Conservation (phyloP, 345 rosid species). For the Draba incana region DNA sequence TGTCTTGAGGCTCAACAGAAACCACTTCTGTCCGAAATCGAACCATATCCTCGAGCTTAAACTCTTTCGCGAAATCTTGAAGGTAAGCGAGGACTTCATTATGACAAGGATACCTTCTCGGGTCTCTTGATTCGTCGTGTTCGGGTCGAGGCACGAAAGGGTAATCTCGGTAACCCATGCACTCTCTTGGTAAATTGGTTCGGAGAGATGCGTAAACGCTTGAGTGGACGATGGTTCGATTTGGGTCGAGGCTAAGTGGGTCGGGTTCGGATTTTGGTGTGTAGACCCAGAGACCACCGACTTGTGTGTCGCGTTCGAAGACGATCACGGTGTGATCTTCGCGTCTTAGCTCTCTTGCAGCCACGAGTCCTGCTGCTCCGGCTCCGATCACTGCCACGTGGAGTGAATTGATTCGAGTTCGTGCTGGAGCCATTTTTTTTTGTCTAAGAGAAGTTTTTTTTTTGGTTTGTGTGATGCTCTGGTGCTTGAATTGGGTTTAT, state of each 20-base stretch:
- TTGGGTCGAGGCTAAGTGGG: conserved; percentile 67
- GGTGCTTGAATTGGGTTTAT: not conserved
- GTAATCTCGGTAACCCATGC: conserved; percentile 78
- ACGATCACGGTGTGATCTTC: conserved; percentile 73
- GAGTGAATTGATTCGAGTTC: conserved; percentile 21
- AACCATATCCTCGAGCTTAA: conserved; percentile 63
- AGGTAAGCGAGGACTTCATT: conserved; percentile 69
- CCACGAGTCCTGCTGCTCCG: conserved; percentile 80
- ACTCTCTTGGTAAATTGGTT: conserved; percentile 82
- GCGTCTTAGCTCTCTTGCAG: conserved; percentile 69
- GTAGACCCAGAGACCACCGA: conserved; percentile 91
- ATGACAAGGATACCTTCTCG: conserved; percentile 78
- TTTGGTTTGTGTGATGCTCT: not conserved
- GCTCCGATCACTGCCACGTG: conserved; percentile 89
- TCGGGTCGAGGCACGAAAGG: conserved; percentile 56
- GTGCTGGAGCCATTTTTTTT: conserved; percentile 33
- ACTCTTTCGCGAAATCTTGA: conserved; percentile 64
- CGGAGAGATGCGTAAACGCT: conserved; percentile 86
- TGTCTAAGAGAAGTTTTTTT: not conserved
- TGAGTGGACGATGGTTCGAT: conserved; percentile 57
- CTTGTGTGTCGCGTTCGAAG: conserved; percentile 59
- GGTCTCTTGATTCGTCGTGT: conserved; percentile 47
- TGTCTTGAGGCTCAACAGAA: conserved; percentile 12
- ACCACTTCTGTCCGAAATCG: conserved; percentile 66
- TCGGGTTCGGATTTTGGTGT: conserved; percentile 59